Evolutionary conservation across 177 flowering plant genomes (phyloP).

Genomic region (Tripterygium wilfordii): DNA sequence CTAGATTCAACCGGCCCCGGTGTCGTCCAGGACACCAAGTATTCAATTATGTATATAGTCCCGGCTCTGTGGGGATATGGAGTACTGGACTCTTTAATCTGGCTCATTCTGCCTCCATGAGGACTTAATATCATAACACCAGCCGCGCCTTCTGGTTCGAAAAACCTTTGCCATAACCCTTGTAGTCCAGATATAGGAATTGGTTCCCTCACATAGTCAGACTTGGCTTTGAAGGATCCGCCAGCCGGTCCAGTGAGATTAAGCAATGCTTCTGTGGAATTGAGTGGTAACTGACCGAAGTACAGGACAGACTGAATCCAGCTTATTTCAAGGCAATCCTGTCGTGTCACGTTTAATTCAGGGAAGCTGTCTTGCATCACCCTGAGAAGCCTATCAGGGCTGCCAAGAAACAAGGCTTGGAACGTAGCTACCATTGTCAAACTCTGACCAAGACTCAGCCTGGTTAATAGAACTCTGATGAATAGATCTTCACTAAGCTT

Average conservation of each 20-base stretch:
- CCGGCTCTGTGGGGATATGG: slow-evolving; percentile 36
- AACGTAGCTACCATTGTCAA: slow-evolving; percentile 19
- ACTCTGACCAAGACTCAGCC: background rate
- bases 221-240: slow-evolving; percentile 15
- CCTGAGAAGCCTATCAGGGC: slow-evolving; percentile 7
- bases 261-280: slow-evolving; percentile 7
- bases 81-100: slow-evolving; percentile 21
- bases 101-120: slow-evolving; percentile 34
- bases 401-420: slow-evolving; percentile 18
- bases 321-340: slow-evolving; percentile 28
- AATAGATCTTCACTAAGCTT: slow-evolving; percentile 26
- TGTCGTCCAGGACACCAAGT: slow-evolving; percentile 10
- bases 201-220: slow-evolving; percentile 14
- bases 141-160: background rate
- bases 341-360: slow-evolving; percentile 20
- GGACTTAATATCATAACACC: slow-evolving; percentile 14
- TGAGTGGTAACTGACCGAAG: background rate
- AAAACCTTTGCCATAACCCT: slow-evolving; percentile 5
- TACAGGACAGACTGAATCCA: slow-evolving; percentile 23
- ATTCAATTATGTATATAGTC: slow-evolving; percentile 17
- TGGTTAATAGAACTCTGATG: slow-evolving; percentile 16
- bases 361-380: slow-evolving; percentile 18
- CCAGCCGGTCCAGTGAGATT: background rate
- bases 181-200: slow-evolving; percentile 11
- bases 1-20: background rate